Evolutionary conservation across 768 basidiomycete genomes (phyloP).

Genomic region (Coprinopsis strossmayeri): DNA sequence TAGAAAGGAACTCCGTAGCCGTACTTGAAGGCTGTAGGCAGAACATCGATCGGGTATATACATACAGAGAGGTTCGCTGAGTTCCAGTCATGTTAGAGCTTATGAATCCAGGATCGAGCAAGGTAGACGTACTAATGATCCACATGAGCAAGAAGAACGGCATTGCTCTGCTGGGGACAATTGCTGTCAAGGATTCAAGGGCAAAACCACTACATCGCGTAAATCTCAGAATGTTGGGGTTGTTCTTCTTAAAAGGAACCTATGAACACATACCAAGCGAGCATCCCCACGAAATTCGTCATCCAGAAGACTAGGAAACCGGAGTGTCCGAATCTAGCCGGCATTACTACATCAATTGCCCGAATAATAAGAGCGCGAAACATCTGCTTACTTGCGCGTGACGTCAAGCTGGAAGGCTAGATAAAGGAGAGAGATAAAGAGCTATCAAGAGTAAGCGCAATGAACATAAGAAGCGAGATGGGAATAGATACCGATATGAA

Average conservation of each 20-base stretch:
- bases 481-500: conserved; percentile 26
- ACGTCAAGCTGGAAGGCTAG: conserved; percentile 57
- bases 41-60: conserved; percentile 44
- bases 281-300: conserved; percentile 54
- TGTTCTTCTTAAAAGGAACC: background rate
- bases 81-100: background rate
- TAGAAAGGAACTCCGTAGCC: conserved; percentile 62
- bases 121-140: conserved; percentile 46
- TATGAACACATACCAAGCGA: conserved; percentile 37
- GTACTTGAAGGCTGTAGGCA: conserved; percentile 49
- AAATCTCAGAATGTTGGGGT: background rate
- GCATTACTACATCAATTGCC: background rate
- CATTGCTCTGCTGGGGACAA: conserved; percentile 45
- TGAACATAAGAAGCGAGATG: background rate
- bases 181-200: conserved; percentile 49
- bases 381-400: conserved; percentile 31
- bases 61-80: conserved; percentile 50
- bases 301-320: conserved; percentile 68
- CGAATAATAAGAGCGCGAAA: no score
- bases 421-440: conserved; percentile 55
- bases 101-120: background rate
- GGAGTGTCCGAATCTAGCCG: conserved; percentile 33
- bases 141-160: conserved; percentile 58
- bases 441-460: conserved; percentile 21
- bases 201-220: conserved; percentile 52